A percentile compares a stretch with the other conserved stretches of the same genome.
Evolutionary conservation across 768 basidiomycete genomes (phyloP).

Genomic region (Cystofilobasidium bisporidii): DNA sequence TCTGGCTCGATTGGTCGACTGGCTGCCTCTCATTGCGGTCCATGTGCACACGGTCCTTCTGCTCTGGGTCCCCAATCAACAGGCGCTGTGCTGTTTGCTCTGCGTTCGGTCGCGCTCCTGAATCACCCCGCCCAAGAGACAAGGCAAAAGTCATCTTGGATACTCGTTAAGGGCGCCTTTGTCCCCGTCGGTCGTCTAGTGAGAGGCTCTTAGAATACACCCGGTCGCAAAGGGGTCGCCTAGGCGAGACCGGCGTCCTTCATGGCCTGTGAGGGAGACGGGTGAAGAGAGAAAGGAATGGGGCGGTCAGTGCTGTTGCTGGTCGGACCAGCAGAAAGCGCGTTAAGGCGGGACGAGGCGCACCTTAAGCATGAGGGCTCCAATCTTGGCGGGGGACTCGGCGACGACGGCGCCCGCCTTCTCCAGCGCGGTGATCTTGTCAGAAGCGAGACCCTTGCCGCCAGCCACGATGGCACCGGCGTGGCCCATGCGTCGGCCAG

Average conservation of each 20-base stretch:
- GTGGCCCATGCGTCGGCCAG: slow-evolving; percentile 80
- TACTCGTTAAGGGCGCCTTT: neutral
- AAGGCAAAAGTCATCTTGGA: too few species aligned
- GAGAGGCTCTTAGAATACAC: too few species aligned
- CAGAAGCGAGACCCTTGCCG: slow-evolving; percentile 90
- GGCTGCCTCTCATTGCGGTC: too few species aligned
- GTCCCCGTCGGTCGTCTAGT: neutral
- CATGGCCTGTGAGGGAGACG: slow-evolving; percentile 28
- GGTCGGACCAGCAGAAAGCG: too few species aligned
- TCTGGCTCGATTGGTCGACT: too few species aligned
- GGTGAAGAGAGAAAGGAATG: neutral
- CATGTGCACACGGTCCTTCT: too few species aligned
- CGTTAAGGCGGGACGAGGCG: slow-evolving; percentile 32
- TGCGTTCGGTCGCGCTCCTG: too few species aligned
- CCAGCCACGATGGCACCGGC: slow-evolving; percentile 79
- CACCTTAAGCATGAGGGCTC: slow-evolving; percentile 73
- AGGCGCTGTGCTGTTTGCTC: too few species aligned
- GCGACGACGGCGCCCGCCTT: slow-evolving; percentile 88
- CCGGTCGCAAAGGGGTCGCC: too few species aligned
- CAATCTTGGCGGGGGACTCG: slow-evolving; percentile 91
- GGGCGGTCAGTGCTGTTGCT: neutral
- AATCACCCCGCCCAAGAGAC: too few species aligned
- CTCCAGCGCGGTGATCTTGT: slow-evolving; percentile 75
- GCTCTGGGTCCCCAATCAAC: too few species aligned
- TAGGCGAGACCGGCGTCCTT: slow-evolving; percentile 33